Base-by-base conservation (phyloP, 768 basidiomycete species). In the Hericium coralloides region DNA sequence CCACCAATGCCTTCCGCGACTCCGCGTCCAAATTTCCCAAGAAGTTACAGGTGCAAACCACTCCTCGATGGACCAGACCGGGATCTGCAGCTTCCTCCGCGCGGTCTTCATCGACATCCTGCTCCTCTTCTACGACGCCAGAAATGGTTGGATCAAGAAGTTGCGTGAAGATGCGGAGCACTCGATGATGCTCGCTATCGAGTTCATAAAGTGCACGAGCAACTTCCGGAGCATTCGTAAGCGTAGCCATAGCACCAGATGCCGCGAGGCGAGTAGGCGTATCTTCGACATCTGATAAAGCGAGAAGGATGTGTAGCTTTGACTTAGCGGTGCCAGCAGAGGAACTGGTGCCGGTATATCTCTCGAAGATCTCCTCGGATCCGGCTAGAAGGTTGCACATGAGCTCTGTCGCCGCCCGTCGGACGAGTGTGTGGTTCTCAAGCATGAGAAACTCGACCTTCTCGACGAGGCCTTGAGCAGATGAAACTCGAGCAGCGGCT, bases 331-430 rank as follows among this genome's bases (percentile, higher is more conserved):
- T 70, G 10, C 68, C 43, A 18, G 22, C 62, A 6, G 70, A 65
- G 18, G 70, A 71, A 36, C 69, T 69, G 26, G 59, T 70, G 23
- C 81, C 82, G 10, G 80, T 81, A 66, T 89, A 95, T 61, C 79
- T 78, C 59, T 83, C 79, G 67, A 92, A 95, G 5, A 87, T 81
- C 4, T 76, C 75, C 48, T 93, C 89, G 15, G 85, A 84, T 7
- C 87, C 88, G 2, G 77, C 80, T 39, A 94, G 78, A 14, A 99
- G 78, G 71, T 99, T 99, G 77, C 95, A 98, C 3, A 93, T 73
- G 26, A 98, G 79, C 71, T 99, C 93, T 55, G 84, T 86, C 2
- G 95, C 84, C 2, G 97, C 95, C 58, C 97, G 77, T 15, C 92
- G 82, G 55, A 97, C 76, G 57, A 98, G 76, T 0, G 69, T 71